Conservation (phyloP, 2,329 filamentous ascomycete genomes). For the Dactylellina drechsleri region DNA sequence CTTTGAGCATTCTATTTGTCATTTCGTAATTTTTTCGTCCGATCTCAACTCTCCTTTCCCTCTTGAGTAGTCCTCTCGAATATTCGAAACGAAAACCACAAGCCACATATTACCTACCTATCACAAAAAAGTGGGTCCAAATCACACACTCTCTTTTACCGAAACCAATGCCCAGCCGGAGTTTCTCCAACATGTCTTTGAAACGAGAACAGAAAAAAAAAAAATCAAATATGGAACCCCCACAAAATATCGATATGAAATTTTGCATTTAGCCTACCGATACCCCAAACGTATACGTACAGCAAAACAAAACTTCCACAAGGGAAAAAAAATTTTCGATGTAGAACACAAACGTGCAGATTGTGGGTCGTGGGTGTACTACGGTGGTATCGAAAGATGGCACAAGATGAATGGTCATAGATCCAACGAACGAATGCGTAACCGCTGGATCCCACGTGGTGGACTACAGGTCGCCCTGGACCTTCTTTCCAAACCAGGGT, state of each 20-base stretch:
- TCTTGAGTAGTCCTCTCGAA: constrained; percentile 11
- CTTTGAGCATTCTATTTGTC: no score
- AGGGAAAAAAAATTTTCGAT: no score
- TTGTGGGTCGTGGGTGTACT: no score
- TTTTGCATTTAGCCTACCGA: constrained; percentile 2
- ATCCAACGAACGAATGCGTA: no score
- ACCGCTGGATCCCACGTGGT: no score
- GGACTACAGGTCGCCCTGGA: no score
- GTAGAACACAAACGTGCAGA: no score
- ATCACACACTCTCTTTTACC: constrained; percentile 7
- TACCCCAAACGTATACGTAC: neutral
- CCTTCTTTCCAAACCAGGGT: no score
- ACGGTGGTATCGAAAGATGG: no score
- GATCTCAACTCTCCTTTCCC: constrained; percentile 3
- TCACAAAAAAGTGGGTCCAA: constrained; percentile 13
- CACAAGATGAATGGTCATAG: no score
- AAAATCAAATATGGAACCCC: constrained; percentile 2
- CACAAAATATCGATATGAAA: neutral
- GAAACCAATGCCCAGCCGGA: constrained; percentile 13
- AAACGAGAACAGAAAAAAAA: neutral
- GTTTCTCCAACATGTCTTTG: constrained; percentile 6
- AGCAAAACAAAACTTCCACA: no score
- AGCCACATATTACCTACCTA: neutral
- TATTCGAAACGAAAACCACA: constrained; percentile 2
- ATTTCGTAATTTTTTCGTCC: constrained; percentile 4